phyloP scores from a whole-genome alignment of 2,329 filamentous ascomycete species.

The Chalara sp. region DNA sequence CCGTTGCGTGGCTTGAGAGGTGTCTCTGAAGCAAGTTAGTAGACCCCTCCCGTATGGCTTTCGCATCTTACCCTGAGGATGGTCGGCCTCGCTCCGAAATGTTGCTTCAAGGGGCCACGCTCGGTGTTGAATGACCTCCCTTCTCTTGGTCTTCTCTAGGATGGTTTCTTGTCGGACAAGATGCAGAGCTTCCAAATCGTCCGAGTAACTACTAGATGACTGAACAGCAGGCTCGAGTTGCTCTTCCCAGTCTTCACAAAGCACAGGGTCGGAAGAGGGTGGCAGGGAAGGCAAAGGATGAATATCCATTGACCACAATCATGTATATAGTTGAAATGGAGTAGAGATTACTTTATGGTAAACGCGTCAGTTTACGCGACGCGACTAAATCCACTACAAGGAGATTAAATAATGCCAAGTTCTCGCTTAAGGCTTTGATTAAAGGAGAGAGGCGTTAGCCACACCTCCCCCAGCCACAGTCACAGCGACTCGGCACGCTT shows the following conservation, averaged over 20 bases:
- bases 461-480: too few species aligned
- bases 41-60: too few species aligned
- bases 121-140: constrained; percentile 44
- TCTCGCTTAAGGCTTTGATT: too few species aligned
- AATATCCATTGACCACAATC: constrained; percentile 15
- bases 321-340: neutral
- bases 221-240: constrained; percentile 3
- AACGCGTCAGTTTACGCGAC: constrained; percentile 4
- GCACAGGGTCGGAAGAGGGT: constrained; percentile 17
- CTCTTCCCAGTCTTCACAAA: constrained; percentile 19
- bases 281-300: constrained; percentile 16
- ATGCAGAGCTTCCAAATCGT: constrained; percentile 41
- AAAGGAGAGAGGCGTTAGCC: too few species aligned
- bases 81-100: constrained; percentile 42
- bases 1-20: constrained; percentile 14
- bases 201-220: constrained; percentile 28
- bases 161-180: constrained; percentile 33
- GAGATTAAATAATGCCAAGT: too few species aligned
- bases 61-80: constrained; percentile 20
- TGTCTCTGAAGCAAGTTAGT: constrained; percentile 15
- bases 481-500: too few species aligned
- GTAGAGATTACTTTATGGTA: too few species aligned
- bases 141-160: constrained; percentile 33
- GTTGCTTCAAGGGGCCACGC: constrained; percentile 38
- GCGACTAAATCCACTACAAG: neutral